These are phyloP conservation scores for Microdochium bolleyi DNA, from an alignment of 2,329 filamentous ascomycete genomes.

Conservation along the genomic window DNA sequence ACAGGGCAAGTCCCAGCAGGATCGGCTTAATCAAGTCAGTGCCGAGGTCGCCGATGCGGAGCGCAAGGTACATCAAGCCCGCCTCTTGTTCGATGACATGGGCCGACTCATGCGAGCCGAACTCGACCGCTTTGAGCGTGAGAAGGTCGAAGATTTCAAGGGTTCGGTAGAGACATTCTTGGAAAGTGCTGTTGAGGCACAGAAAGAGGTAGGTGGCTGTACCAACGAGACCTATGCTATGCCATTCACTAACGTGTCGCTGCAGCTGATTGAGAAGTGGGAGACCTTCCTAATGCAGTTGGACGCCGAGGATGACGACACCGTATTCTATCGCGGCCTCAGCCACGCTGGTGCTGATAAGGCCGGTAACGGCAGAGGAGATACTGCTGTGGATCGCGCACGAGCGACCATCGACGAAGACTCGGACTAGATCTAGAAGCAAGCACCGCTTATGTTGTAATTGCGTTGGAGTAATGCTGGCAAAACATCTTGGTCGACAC, in stretches of 20 bases:
- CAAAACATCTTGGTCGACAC: background rate
- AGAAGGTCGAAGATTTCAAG: constrained; percentile 99
- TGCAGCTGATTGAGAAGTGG: constrained; percentile 75
- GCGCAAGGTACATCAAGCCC: constrained; percentile 81
- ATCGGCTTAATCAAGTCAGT: constrained; percentile 83
- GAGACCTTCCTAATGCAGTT: constrained; percentile 96
- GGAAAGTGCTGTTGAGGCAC: constrained; percentile 93
- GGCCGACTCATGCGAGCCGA: constrained; percentile 85
- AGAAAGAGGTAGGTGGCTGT: constrained; percentile 74
- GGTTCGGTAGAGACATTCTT: constrained; percentile 95
- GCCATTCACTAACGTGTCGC: constrained; percentile 13
- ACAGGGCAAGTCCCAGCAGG: constrained; percentile 92
- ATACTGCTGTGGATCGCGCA: constrained; percentile 54
- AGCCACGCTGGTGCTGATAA: constrained; percentile 44
- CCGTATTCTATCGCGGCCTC: constrained; percentile 56
- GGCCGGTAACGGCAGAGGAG: constrained; percentile 30
- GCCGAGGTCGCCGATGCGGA: constrained; percentile 95
- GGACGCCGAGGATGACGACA: constrained; percentile 83
- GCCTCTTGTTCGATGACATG: constrained; percentile 95
- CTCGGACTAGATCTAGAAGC: constrained; percentile 36
- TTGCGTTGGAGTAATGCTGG: background rate
- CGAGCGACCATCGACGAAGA: constrained; percentile 52
- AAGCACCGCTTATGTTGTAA: background rate
- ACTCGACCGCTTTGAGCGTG: constrained; percentile 86
- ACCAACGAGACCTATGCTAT: background rate